phyloP scores from a whole-genome alignment of 192 early-diverging fungal species.

The Backusella luteola region DNA sequence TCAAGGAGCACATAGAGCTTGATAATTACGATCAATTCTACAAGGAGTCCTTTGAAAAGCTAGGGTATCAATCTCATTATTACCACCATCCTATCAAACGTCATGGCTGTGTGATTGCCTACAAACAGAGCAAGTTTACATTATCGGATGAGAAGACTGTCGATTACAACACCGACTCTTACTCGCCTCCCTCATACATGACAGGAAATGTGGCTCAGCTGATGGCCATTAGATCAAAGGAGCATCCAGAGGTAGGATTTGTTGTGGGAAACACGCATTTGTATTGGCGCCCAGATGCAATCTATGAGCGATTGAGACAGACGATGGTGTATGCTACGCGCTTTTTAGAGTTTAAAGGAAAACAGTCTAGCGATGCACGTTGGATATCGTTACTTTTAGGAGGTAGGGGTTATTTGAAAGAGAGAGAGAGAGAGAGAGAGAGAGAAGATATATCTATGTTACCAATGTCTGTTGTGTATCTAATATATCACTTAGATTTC shows the following conservation, averaged over 20 bases:
- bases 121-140: slow-evolving; percentile 13
- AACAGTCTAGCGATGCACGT: neutral
- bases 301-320: slow-evolving; percentile 36
- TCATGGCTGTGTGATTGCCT: slow-evolving; percentile 36
- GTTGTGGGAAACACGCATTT: slow-evolving; percentile 39
- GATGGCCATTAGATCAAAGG: slow-evolving; percentile 16
- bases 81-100: slow-evolving; percentile 27
- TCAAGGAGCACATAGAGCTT: slow-evolving; percentile 23
- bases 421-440: neutral
- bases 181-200: slow-evolving; percentile 13
- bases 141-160: slow-evolving; percentile 5
- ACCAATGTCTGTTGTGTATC: neutral
- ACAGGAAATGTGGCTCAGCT: slow-evolving; percentile 37
- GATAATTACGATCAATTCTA: slow-evolving; percentile 35
- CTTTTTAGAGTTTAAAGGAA: neutral
- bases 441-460: neutral
- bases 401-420: slow-evolving; percentile 8
- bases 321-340: slow-evolving; percentile 12
- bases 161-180: slow-evolving; percentile 25
- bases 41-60: slow-evolving; percentile 10
- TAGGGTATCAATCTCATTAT: slow-evolving; percentile 22
- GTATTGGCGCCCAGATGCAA: slow-evolving; percentile 35
- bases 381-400: slow-evolving; percentile 24
- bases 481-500: slow-evolving; percentile 13
- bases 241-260: neutral